Conservation (phyloP, 805 yeast species). For the Wickerhamomyces queroliae region DNA sequence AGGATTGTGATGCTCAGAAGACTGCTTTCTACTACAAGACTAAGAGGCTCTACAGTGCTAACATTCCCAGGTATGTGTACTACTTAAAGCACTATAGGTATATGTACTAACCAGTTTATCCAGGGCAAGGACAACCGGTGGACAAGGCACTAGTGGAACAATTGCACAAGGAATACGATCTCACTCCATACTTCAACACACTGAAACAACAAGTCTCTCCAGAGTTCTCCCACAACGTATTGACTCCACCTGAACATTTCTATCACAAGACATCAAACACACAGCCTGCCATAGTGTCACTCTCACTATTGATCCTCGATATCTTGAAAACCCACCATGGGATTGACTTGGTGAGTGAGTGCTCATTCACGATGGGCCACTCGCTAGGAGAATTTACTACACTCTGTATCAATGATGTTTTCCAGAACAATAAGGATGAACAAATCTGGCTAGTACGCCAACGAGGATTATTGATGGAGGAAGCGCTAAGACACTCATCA, state of each 20-base stretch:
- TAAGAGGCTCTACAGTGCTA: conserved; percentile 3
- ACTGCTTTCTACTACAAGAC: background rate
- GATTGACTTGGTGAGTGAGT: conserved; percentile 13
- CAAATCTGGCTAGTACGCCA: conserved; percentile 22
- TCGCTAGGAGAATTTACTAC: conserved; percentile 40
- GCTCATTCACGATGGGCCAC: conserved; percentile 31
- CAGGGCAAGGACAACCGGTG: background rate
- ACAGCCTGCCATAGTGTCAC: conserved; percentile 22
- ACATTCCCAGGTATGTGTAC: conserved; percentile 16
- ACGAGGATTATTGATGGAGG: conserved; percentile 35
- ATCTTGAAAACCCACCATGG: conserved; percentile 15
- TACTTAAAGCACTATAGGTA: background rate
- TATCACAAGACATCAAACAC: conserved; percentile 24
- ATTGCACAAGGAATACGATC: background rate
- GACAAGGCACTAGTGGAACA: background rate
- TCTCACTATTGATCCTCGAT: conserved; percentile 20
- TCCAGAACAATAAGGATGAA: conserved; percentile 10
- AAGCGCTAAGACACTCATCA: conserved; percentile 9
- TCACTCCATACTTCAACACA: background rate
- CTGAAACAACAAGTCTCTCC: conserved; percentile 1
- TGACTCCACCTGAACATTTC: background rate
- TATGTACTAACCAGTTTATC: background rate
- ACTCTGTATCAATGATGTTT: conserved; percentile 24
- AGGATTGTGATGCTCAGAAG: background rate
- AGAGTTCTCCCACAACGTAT: background rate